Percentiles rank a stretch among this genome's conserved stretches.
These are phyloP conservation scores for Tricholoma saponaceum DNA, from an alignment of 768 basidiomycete genomes.

Conservation along the genomic window DNA sequence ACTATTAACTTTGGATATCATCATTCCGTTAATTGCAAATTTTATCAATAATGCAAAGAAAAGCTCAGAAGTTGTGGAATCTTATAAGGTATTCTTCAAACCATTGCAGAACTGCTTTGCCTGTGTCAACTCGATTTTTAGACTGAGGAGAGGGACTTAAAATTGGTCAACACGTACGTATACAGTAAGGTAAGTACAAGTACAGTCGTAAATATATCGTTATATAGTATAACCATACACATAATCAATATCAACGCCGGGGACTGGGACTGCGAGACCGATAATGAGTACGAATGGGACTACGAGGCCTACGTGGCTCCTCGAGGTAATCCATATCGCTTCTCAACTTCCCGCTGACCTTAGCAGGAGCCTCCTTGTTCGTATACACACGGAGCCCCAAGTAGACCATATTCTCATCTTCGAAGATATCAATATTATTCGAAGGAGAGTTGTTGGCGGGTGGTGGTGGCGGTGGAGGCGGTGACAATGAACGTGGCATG, in stretches of 20 bases:
- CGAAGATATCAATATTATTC: constrained; percentile 11
- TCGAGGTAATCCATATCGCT: background rate
- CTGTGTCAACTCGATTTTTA: no score
- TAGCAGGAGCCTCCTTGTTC: constrained; percentile 38
- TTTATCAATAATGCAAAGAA: no score
- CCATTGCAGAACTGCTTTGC: no score
- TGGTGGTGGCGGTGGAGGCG: background rate
- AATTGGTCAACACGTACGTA: no score
- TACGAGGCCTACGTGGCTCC: background rate
- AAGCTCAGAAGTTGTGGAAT: no score
- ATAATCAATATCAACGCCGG: background rate
- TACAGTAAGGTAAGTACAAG: no score
- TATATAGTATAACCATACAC: background rate
- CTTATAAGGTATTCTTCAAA: no score
- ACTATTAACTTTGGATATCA: no score
- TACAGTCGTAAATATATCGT: no score
- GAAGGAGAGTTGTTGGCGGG: background rate
- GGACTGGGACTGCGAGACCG: background rate
- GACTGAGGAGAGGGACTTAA: no score
- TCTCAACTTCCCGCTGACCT: constrained; percentile 23
- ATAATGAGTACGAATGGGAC: background rate
- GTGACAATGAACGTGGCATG: background rate
- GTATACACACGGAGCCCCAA: constrained; percentile 39
- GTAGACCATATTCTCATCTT: constrained; percentile 37
- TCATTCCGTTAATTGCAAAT: no score